A percentile compares a stretch with the other conserved stretches of the same genome.
Conservation (phyloP, 2,329 filamentous ascomycete species). For the Fusarium robinianum region DNA sequence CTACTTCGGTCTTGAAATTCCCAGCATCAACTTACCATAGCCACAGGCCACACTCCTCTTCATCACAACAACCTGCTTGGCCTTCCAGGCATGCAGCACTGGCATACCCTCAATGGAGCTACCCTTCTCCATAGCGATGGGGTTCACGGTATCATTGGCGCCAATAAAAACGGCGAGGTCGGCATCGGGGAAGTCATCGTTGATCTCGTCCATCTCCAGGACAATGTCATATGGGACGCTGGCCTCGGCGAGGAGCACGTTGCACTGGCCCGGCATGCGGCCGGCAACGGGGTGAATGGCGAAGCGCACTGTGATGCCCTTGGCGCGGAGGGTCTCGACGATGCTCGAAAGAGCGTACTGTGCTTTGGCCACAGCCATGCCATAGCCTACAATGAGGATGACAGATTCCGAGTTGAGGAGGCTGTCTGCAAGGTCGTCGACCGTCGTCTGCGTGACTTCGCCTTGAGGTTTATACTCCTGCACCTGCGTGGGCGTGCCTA, state of each 20-base stretch:
- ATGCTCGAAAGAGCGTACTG: constrained; percentile 91
- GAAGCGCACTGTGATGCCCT: constrained; percentile 81
- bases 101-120: constrained; percentile 91
- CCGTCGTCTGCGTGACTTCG: constrained; percentile 73
- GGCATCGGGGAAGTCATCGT: constrained; percentile 85
- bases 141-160: constrained; percentile 91
- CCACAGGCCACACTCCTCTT: constrained; percentile 88
- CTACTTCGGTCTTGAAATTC: too few relatives aligned
- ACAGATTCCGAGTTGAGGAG: constrained; percentile 79
- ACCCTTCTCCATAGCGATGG: constrained; percentile 81
- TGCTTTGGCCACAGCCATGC: constrained; percentile 92
- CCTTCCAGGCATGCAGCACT: constrained; percentile 91
- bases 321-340: constrained; percentile 70
- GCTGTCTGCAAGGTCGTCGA: constrained; percentile 80
- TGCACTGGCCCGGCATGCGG: constrained; percentile 92
- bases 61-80: constrained; percentile 91
- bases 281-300: constrained; percentile 90
- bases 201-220: constrained; percentile 95
- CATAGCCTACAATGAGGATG: constrained; percentile 89
- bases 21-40: constrained; percentile 77
- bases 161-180: constrained; percentile 89
- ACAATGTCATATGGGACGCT: constrained; percentile 90
- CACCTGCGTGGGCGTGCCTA: constrained; percentile 63
- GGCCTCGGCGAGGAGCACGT: constrained; percentile 86
- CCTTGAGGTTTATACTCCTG: constrained; percentile 77